Evolutionary conservation across 169 alveolate genomes (phyloP).

Genomic region (Eimeria maxima): DNA sequence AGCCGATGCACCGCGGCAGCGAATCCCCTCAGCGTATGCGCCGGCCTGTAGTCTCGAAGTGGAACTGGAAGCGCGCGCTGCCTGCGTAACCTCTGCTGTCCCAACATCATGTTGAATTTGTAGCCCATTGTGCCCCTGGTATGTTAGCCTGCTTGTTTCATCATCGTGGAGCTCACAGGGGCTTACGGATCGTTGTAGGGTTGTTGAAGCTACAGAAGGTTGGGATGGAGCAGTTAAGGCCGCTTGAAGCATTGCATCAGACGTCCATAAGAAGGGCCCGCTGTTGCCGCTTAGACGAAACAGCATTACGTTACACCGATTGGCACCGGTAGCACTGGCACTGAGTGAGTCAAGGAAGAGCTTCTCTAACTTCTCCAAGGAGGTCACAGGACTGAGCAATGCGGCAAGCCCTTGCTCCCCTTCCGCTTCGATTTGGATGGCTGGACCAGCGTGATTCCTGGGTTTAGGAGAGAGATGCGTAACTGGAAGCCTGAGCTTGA

Average conservation of each 20-base stretch:
- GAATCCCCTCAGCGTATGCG: background rate
- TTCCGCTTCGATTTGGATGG: background rate
- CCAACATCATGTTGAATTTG: background rate
- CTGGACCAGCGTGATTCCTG: background rate
- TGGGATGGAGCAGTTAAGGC: conserved; percentile 30
- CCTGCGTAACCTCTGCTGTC: background rate
- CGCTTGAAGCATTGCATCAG: conserved; percentile 46
- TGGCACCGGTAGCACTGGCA: conserved; percentile 44
- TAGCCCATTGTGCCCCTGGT: background rate
- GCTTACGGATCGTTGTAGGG: background rate
- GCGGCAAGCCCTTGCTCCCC: conserved; percentile 61
- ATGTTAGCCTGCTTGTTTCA: background rate
- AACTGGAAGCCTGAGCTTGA: conserved; percentile 68
- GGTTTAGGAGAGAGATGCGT: background rate
- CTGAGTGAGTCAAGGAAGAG: conserved; percentile 11
- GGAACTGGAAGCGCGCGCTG: background rate
- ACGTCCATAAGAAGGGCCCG: conserved; percentile 9
- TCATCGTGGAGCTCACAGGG: background rate
- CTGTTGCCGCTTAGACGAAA: conserved; percentile 55
- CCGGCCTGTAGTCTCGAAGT: background rate
- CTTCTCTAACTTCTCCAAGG: conserved; percentile 31
- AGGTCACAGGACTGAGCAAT: conserved; percentile 29
- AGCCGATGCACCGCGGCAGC: background rate
- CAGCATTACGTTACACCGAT: conserved; percentile 69
- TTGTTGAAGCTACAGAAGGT: conserved; percentile 63